Evolutionary conservation across 2,329 filamentous ascomycete genomes (phyloP).

Genomic region (Diaporthe batatas): DNA sequence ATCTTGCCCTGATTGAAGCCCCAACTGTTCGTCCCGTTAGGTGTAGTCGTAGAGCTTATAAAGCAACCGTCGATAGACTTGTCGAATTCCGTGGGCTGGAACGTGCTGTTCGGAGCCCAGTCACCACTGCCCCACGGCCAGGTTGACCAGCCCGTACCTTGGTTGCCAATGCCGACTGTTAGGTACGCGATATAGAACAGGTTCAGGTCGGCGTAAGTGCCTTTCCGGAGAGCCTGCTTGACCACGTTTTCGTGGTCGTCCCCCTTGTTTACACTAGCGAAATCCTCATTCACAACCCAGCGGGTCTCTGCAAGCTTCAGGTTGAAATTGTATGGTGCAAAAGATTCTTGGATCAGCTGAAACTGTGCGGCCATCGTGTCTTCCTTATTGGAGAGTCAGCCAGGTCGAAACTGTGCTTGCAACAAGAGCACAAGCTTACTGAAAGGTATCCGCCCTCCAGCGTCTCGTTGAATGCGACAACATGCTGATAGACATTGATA

Average conservation of each 20-base stretch:
- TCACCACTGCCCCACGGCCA: conserved; percentile 11
- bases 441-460: conserved; percentile 20
- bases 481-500: conserved; percentile 28
- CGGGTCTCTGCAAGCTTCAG: conserved; percentile 21
- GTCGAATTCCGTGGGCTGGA: conserved; percentile 23
- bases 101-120: conserved; percentile 14
- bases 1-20: conserved; percentile 55
- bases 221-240: conserved; percentile 23
- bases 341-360: conserved; percentile 11
- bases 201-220: conserved; percentile 25
- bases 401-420: not conserved
- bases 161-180: not conserved
- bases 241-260: conserved; percentile 20
- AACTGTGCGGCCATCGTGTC: conserved; percentile 26
- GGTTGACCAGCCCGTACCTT: conserved; percentile 10
- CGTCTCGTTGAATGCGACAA: conserved; percentile 22
- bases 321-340: conserved; percentile 19
- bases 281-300: conserved; percentile 8
- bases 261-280: conserved; percentile 17
- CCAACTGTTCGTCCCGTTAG: conserved; percentile 22
- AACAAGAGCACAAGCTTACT: not conserved
- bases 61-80: conserved; percentile 24
- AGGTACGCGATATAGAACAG: conserved; percentile 12
- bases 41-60: not conserved
- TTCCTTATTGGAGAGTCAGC: not conserved